Base-by-base conservation (phyloP, 495 filamentous ascomycete species). In the Articulospora tetracladia region DNA sequence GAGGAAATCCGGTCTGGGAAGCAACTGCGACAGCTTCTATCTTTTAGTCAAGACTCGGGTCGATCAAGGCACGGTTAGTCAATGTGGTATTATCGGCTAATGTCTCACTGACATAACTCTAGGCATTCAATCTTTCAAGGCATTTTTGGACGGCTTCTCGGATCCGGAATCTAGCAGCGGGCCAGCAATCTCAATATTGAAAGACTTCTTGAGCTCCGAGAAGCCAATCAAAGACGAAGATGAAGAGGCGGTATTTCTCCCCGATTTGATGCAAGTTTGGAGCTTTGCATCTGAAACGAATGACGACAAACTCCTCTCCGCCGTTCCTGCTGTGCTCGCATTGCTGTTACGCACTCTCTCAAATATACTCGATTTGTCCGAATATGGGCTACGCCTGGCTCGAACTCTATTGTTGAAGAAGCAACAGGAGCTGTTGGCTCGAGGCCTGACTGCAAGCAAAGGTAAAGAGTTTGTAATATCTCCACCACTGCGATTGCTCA, bases 381-480 rank as follows among this genome's bases (percentile, higher is more conserved):
- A 87, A 6, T 81, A 86, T 61, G 92, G 91, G 3, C 70, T 89
- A 8, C 80, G 81, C 3, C 75, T 96, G 25, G 89, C 91, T 74
- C 84, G 86, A 60, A 84, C 86, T 41, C 69, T 96, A 27, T 71
- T 96, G 36, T 84, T 89, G 58, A 86, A 85, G 65, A 82, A 85
- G 8, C 87, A 93, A 55, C 75, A 89, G 49, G 84, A 87, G 59
- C 76, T 93, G 12, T 76, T 96, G 30, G 82, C 86, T 32, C 83
- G 85, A 57, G 88, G 86, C 48, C 69, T 96, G 55, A 86, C 85
- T 1, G 85, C 88, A 3, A 81, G 83, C 2, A 91, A 88, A 68
- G 76, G 80, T 1, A 96, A 93, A 66, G 88, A 93, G 34, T 88
- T 89, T 73, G 75, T 96, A 41, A 92, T 97, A 60, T 92, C 88